Conservation (phyloP, 208 protist genomes). For the Wallacemonas collosoma region DNA sequence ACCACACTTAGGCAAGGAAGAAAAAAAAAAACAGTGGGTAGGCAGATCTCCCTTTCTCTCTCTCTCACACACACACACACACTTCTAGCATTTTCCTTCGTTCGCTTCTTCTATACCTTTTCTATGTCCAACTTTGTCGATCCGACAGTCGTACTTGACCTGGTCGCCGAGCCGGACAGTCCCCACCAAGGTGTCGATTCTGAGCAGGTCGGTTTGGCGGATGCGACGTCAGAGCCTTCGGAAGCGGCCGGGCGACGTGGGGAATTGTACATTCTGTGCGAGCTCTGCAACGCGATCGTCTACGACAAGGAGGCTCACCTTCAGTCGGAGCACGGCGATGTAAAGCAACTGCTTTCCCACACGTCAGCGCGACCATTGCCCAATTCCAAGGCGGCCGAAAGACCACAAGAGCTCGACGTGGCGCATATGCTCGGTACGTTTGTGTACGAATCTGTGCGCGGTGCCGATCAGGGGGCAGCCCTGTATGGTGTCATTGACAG, state of each 20-base stretch:
- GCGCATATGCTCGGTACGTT: conserved; percentile 31
- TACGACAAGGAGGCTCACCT: conserved; percentile 18
- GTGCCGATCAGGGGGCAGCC: conserved; percentile 39
- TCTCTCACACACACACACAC: neutral
- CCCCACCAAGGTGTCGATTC: neutral
- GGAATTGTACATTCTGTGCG: conserved; percentile 31
- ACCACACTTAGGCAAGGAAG: neutral
- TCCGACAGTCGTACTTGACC: neutral
- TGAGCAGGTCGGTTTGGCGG: neutral
- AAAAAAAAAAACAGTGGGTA: conserved; percentile 15
- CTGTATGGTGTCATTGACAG: conserved; percentile 57
- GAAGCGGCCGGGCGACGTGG: neutral
- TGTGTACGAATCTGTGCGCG: conserved; percentile 31
- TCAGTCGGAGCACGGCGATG: conserved; percentile 32
- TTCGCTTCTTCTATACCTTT: conserved; percentile 17
- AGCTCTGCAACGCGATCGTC: conserved; percentile 45
- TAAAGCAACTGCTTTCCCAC: conserved; percentile 7
- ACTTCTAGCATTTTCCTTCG: neutral
- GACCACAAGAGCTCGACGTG: neutral
- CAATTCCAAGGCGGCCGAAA: neutral
- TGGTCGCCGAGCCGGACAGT: neutral
- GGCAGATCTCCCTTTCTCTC: neutral
- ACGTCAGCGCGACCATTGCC: conserved; percentile 5
- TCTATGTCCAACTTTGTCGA: neutral
- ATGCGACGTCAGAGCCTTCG: neutral